Percentiles rank a stretch among this genome's conserved stretches.
phyloP scores from a whole-genome alignment of 2,329 filamentous ascomycete genomes.

The Ceratocystis cubensis region DNA sequence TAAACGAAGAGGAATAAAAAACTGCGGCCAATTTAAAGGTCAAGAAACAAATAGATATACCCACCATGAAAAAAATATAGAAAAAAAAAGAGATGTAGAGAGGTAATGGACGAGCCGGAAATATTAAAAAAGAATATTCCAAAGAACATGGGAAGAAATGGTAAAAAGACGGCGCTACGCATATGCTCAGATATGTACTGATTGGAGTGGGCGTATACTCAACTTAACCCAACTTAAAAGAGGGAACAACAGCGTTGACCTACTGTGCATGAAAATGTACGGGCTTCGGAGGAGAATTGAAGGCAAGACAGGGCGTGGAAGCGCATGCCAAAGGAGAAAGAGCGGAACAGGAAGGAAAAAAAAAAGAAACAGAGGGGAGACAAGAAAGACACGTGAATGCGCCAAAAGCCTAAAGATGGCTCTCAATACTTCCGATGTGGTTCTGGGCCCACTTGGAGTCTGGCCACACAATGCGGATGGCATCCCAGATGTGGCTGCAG shows the following conservation, averaged over 20 bases:
- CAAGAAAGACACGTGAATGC: constrained; percentile 8
- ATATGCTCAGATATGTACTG: constrained; percentile 5
- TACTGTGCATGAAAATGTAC: constrained; percentile 2
- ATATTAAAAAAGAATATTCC: constrained; percentile 11
- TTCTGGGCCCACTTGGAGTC: constrained; percentile 73
- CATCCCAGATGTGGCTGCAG: constrained; percentile 81
- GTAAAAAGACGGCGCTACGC: constrained; percentile 6
- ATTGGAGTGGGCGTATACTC: not conserved
- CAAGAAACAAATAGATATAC: constrained; percentile 5
- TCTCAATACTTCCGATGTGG: constrained; percentile 55
- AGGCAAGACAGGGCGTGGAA: not conserved
- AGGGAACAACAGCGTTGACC: not conserved
- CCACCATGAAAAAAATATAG: not conserved
- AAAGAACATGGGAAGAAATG: constrained; percentile 5
- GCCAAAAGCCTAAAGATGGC: constrained; percentile 48
- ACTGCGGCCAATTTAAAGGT: not conserved
- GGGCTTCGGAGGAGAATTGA: not conserved
- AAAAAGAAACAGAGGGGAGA: not conserved
- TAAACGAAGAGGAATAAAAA: not conserved
- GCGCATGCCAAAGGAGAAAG: not conserved
- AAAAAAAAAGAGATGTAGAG: not conserved
- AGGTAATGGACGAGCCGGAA: not conserved
- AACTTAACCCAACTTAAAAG: not conserved
- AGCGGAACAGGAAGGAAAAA: not conserved
- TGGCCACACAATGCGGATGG: constrained; percentile 82